Percentiles rank a stretch among this genome's conserved stretches.
Conservation (phyloP, 148 eudicot species). For the Cornus suecica region DNA sequence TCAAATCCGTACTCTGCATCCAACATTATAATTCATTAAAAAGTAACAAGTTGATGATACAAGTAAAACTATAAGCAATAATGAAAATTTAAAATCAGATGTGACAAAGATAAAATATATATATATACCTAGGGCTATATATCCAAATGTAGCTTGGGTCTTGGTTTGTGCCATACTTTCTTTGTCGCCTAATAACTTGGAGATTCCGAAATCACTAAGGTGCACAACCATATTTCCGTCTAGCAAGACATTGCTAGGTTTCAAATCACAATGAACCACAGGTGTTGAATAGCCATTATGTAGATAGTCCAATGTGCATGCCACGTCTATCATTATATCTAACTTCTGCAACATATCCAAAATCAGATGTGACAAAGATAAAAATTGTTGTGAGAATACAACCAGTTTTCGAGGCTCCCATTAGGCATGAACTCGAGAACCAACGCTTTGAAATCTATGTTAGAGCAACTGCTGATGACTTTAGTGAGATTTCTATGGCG, state of each 20-base stretch:
- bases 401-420: constrained; percentile 6
- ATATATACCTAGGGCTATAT: neutral
- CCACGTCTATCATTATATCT: neutral
- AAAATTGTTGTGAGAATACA: neutral
- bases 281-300: constrained; percentile 1
- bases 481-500: neutral
- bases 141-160: neutral
- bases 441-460: neutral
- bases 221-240: constrained; percentile 1
- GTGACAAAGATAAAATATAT: no score
- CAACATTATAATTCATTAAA: neutral
- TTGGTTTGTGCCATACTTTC: neutral
- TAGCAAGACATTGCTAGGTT: neutral
- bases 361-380: no score
- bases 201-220: neutral
- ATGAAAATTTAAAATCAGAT: no score
- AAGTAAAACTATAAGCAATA: no score
- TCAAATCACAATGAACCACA: neutral
- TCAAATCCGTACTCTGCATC: neutral
- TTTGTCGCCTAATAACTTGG: neutral
- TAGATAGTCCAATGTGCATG: neutral
- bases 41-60: no score
- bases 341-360: neutral
- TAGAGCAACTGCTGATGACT: neutral
- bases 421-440: constrained; percentile 2